Base-by-base conservation (phyloP, 345 rosid species). In the Xanthoceras sorbifolium region DNA sequence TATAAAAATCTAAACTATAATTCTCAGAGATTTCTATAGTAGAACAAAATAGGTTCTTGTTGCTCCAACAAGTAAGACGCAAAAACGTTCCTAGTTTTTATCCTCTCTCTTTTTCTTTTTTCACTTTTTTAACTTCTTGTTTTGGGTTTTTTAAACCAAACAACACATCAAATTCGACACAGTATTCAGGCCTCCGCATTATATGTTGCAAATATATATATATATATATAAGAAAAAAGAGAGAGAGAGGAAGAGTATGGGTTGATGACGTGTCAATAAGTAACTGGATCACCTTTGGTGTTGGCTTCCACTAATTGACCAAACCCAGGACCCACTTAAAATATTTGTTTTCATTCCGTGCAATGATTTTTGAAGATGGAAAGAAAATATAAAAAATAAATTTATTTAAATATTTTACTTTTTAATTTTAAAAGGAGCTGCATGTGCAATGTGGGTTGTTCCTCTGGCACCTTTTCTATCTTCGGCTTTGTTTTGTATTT, bases 391-490 rank as follows among this genome's bases (percentile, higher is more conserved):
- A 18, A 5, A 14, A 52, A 14, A 52, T 3, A 52, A 20, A 54
- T 18, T 20, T n/a, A 2, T 18, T 54, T 54, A 0, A 54, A 18
- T 54, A 50, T 12, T 10, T 34, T 42, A 42, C 9, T 8, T 9
- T 14, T 48, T 3, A 14, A 48, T 40, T 6, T 40, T 40, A 77
- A 82, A 62, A 29, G 67, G 29, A 62, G 76, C 72, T 77, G 90
- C 88, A 86, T 86, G 88, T 85, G 90, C 88, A 57, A 55, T 72
- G 87, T 77, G 79, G 78, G 85, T 23, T 78, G 77, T 71, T 76
- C 44, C 69, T 74, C 80, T 74, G 84, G 68, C 85, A 61, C 77
- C 64, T 83, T 76, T 72, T 34, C 83, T 62, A 79, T 77, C 80
- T 78, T 71, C 15, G 73, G 72, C 74, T 78, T 82, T 52, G 74